Base-by-base conservation (phyloP, 495 filamentous ascomycete species). In the Podospora australis region DNA sequence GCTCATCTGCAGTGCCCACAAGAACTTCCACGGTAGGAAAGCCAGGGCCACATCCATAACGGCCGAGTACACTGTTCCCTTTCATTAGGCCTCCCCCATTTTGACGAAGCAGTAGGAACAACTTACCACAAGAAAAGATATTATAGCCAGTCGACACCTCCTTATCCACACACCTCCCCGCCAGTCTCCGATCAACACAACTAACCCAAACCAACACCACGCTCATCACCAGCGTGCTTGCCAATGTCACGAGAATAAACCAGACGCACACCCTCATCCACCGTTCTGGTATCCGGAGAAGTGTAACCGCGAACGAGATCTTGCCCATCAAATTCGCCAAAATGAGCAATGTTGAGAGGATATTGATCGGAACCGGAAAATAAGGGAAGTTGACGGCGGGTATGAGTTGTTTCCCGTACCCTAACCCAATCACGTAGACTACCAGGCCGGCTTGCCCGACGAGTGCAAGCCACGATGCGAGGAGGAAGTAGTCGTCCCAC, bases 171-270 rank as follows among this genome's bases (percentile, higher is more conserved):
- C 70, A 74, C 2, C 23, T 51, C 0, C 50, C 50, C 5, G 16
- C 38, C 14, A 54, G 53, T 9, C 48, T 29, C 17, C 57, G 44
- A 6, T 64, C 56, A 11, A 56, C 20, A 39, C 71, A 74, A 23
- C 61, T 58, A 2, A 67, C 23, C 52, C 62, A 74, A 4, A 62
- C 56, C 14, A 71, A 55, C 1, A 67, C 55, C 22, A 58, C 56
- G 24, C 59, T 70, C 7, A 65, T 26, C 13, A 61, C 60, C 28
- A 68, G 53, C 28, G 57, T 55, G 7, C 57, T 30, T 40, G 65
- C 66, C 24, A 74, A 52, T n/a, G 49, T 57, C 16, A 61, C 39
- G 34, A 67, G 59, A 36, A 71, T 51, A 43, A 51, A 49, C 55
- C 32, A 50, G 6, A 56, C 11, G 14, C 17, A 6, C 6, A 42